Conservation (phyloP, 2,329 filamentous ascomycete species). For the Rhynchosporium graminicola region DNA sequence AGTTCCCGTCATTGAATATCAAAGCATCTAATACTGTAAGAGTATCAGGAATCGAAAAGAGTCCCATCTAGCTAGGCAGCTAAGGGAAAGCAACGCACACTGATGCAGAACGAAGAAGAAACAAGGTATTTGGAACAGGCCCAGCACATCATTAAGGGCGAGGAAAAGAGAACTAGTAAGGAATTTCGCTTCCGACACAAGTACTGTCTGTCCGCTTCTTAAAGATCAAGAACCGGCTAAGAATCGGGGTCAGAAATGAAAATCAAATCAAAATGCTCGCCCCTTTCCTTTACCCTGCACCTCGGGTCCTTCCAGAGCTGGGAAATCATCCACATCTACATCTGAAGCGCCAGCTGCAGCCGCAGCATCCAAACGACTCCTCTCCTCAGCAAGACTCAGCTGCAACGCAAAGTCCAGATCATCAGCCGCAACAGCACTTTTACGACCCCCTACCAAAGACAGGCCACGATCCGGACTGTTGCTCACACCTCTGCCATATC, state of each 20-base stretch:
- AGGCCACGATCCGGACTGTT: not conserved
- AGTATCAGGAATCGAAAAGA: too few species aligned
- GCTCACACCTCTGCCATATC: slow-evolving; percentile 24
- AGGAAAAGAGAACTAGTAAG: slow-evolving; percentile 1
- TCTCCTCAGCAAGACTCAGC: slow-evolving; percentile 59
- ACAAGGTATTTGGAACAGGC: not conserved
- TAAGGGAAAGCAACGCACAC: too few species aligned
- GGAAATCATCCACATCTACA: slow-evolving; percentile 44
- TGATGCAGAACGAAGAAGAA: too few species aligned
- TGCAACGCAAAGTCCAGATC: slow-evolving; percentile 62
- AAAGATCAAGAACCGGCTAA: not conserved
- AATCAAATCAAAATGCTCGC: slow-evolving; percentile 7
- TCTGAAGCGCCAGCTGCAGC: slow-evolving; percentile 29
- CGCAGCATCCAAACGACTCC: slow-evolving; percentile 40
- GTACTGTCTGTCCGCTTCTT: not conserved
- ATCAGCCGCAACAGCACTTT: slow-evolving; percentile 43
- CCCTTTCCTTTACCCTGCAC: slow-evolving; percentile 46
- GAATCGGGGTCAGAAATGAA: not conserved
- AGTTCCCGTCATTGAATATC: too few species aligned
- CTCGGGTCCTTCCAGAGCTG: slow-evolving; percentile 38
- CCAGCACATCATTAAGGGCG: slow-evolving; percentile 8
- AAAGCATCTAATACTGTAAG: too few species aligned
- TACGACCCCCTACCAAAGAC: not conserved
- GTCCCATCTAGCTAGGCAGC: too few species aligned
- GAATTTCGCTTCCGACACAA: not conserved